phyloP scores from a whole-genome alignment of 140 eudicot genomes.

The Flaveria floridana region DNA sequence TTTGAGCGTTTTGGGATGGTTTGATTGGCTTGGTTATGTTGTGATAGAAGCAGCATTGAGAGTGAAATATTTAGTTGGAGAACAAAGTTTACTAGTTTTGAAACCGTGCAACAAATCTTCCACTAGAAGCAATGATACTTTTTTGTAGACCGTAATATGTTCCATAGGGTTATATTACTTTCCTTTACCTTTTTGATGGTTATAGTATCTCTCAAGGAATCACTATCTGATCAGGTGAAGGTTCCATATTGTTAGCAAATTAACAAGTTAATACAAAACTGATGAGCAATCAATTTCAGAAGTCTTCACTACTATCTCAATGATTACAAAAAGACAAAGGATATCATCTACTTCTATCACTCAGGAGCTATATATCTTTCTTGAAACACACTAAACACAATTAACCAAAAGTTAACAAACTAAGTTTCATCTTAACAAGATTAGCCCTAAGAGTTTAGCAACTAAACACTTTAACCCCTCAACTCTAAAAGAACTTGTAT shows the following conservation, averaged over 20 bases:
- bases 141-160: not conserved
- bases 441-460: no score
- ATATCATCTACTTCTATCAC: no score
- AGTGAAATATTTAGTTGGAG: conserved; percentile 35
- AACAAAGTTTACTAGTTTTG: conserved; percentile 23
- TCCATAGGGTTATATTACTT: not conserved
- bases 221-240: conserved; percentile 22
- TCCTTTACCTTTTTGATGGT: not conserved
- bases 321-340: no score
- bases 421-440: no score
- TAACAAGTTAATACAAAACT: no score
- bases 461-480: no score
- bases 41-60: conserved; percentile 30
- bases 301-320: no score
- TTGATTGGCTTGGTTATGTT: not conserved
- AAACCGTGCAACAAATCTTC: conserved; percentile 13
- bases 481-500: no score
- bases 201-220: conserved; percentile 9
- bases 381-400: no score
- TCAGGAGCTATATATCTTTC: no score
- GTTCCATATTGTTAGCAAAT: conserved; percentile 9
- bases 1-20: not conserved
- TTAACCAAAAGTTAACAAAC: no score
- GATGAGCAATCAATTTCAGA: no score
- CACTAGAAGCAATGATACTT: not conserved